Base-by-base conservation (phyloP, 108 stramenopile genomes). In the Conticribra guillardii region DNA sequence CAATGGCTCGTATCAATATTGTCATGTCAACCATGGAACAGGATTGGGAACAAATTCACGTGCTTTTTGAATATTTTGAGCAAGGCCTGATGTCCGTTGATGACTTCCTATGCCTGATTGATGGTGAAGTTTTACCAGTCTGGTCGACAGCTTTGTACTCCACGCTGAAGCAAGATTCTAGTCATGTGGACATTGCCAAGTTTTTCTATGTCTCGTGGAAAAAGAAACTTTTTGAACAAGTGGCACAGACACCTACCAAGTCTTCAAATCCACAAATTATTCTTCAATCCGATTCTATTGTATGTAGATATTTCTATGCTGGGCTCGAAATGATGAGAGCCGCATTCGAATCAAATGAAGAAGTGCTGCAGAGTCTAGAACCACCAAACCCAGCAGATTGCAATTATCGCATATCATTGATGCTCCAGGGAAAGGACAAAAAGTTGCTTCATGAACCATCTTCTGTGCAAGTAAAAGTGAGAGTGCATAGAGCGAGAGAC, bases 71-170 rank as follows among this genome's bases (percentile, higher is more conserved):
- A 24, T 72, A 79, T 47, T 80, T 86, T 67, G 66, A 63, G 9
- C 3, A 28, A 5, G 73, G 79, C 0, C 61, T 94, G 30, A 60
- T 94, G 49, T 82, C 87, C 0, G 58, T 73, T 27, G 66, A 73
- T 55, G 87, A 89, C 26, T 86, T 90, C 74, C 58, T 92, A 63
- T 86, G 82, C 60, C 46, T 92, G 15, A 51, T 95, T 17, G 94
- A 95, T 65, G 89, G 86, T 49, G 88, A 90, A 55, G 45, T 92
- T 17, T 50, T 95, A 28, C 52, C 65, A 11, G 51, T 37, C 0
- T 92, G 89, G 88, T 74, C 81, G 2, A 24, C 54, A 17, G 49
- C 30, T 4, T 61, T 91, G 45, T 54, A 87, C 28, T 41, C 8
- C 30, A 60, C 58, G 29, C 48, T 80, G 53, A 69, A 65, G 26